A percentile compares a stretch with the other conserved stretches of the same genome.
These are phyloP conservation scores for Carex parvula DNA, from an alignment of 176 grass and related monocot species.

Conservation along the genomic window DNA sequence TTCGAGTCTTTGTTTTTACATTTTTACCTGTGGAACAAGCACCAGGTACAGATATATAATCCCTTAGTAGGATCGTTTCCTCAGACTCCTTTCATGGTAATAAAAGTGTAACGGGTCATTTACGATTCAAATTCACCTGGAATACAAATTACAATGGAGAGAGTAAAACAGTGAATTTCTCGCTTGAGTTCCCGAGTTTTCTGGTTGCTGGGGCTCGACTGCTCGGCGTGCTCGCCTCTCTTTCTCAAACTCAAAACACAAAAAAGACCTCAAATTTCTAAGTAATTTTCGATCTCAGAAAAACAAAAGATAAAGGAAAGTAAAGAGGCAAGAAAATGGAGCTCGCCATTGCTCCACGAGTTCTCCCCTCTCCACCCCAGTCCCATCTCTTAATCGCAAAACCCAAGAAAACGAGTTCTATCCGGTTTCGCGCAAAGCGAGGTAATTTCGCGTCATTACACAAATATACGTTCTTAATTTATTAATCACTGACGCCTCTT, in stretches of 20 bases:
- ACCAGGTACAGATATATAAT: neutral
- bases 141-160: neutral
- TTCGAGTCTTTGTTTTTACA: too few species aligned
- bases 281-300: neutral
- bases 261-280: neutral
- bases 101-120: neutral
- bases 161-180: neutral
- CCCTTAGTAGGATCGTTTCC: neutral
- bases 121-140: neutral
- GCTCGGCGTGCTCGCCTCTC: neutral
- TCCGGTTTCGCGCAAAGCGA: neutral
- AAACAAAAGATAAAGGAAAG: neutral
- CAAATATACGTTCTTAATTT: neutral
- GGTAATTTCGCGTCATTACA: neutral
- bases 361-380: neutral
- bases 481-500: neutral
- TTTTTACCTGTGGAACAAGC: neutral
- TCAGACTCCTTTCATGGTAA: neutral
- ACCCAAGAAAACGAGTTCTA: neutral
- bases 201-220: neutral
- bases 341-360: constrained; percentile 10
- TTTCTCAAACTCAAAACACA: neutral
- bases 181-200: neutral
- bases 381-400: neutral
- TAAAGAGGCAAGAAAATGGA: constrained; percentile 12